Conservation (phyloP, 2,329 filamentous ascomycete genomes). For the Ilyonectria destructans region DNA sequence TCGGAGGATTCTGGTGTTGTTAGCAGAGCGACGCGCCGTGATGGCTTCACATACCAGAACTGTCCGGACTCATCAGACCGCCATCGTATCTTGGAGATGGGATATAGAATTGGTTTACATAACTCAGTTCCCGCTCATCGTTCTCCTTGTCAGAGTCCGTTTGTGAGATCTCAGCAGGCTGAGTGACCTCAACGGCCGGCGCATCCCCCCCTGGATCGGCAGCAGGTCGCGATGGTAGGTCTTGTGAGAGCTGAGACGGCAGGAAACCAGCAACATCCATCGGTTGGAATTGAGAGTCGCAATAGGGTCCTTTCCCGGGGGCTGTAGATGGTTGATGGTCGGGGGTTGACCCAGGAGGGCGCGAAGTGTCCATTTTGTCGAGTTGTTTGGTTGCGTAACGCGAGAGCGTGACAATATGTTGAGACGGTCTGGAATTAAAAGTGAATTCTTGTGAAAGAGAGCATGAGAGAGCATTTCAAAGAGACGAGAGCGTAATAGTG, state of each 20-base stretch:
- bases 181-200: neutral
- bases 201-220: neutral
- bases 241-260: neutral
- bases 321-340: neutral
- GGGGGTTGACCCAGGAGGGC: neutral
- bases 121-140: neutral
- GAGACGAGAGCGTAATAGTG: neutral
- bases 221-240: neutral
- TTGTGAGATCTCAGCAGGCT: no score
- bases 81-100: neutral
- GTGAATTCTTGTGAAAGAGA: no score
- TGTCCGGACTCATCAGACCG: neutral
- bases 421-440: neutral
- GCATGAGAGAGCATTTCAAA: neutral
- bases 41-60: neutral
- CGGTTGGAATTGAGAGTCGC: neutral
- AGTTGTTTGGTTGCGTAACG: neutral
- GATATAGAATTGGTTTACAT: neutral
- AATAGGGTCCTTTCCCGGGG: neutral
- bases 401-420: neutral
- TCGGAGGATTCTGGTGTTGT: conserved; percentile 1
- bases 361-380: neutral
- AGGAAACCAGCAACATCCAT: neutral
- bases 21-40: neutral
- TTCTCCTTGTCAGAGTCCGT: neutral